A percentile compares a stretch with the other conserved stretches of the same genome.
Conservation (phyloP, 169 alveolate species). For the Cryptosporidium bovis region DNA sequence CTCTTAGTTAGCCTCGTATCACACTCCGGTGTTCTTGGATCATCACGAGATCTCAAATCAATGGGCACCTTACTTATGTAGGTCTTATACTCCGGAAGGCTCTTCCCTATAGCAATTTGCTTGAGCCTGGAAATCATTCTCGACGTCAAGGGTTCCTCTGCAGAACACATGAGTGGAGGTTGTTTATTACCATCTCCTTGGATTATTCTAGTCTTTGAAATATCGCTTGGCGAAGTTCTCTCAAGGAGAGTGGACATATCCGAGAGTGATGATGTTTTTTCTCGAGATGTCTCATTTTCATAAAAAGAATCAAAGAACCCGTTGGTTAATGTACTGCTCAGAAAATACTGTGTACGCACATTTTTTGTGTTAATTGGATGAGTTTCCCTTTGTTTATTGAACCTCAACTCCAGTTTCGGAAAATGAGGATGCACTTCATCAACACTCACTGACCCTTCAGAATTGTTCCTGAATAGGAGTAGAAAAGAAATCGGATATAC, state of each 20-base stretch:
- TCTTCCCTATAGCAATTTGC: conserved; percentile 82
- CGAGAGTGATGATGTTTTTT: conserved; percentile 33
- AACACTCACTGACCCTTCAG: conserved; percentile 9
- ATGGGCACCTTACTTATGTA: conserved; percentile 77
- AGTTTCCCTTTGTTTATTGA: neutral
- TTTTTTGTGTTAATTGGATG: neutral
- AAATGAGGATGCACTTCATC: conserved; percentile 30
- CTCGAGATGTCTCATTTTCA: conserved; percentile 3
- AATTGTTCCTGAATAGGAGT: neutral
- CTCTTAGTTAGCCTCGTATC: conserved; percentile 77
- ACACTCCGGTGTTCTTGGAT: conserved; percentile 80
- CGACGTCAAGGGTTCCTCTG: conserved; percentile 66
- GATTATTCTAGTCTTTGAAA: neutral
- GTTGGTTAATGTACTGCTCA: too few species aligned
- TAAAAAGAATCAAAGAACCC: neutral
- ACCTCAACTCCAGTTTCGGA: conserved; percentile 46
- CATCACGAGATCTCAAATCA: conserved; percentile 77
- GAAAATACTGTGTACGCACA: neutral
- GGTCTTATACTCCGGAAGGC: conserved; percentile 80
- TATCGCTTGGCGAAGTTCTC: conserved; percentile 1
- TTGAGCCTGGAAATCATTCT: conserved; percentile 79
- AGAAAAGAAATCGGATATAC: conserved; percentile 15
- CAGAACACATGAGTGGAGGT: neutral
- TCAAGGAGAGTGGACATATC: conserved; percentile 61
- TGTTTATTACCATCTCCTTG: neutral